These are phyloP conservation scores for Penicillium simplicissimum DNA, from an alignment of 495 filamentous ascomycete species.

Conservation along the genomic window DNA sequence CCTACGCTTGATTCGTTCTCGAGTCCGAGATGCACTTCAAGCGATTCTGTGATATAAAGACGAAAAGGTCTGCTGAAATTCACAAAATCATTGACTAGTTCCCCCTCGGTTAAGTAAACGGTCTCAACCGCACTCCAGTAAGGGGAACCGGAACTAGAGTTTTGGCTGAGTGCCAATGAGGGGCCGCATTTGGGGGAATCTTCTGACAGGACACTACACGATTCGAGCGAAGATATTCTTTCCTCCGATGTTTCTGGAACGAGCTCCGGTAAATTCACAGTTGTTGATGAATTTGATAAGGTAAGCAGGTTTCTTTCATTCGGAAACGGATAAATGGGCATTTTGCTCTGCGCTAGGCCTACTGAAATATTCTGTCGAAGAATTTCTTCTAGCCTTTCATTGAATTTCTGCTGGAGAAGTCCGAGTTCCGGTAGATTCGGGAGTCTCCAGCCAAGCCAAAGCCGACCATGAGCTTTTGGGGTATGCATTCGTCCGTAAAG, in stretches of 20 bases:
- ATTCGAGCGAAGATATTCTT: background rate
- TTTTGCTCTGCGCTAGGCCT: conserved; percentile 6
- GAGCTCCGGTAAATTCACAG: conserved; percentile 5
- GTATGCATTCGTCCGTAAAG: no score
- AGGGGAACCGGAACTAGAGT: background rate
- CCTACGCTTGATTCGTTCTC: background rate
- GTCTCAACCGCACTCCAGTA: background rate
- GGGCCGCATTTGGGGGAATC: background rate
- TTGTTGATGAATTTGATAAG: conserved; percentile 9
- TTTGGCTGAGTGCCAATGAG: background rate
- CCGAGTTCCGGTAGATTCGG: conserved; percentile 6
- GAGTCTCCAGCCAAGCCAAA: conserved; percentile 17
- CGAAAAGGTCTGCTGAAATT: conserved; percentile 1
- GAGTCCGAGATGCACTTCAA: conserved; percentile 8
- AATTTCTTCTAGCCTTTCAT: conserved; percentile 7
- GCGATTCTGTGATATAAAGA: background rate
- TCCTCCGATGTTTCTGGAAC: background rate
- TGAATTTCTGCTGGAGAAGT: conserved; percentile 15
- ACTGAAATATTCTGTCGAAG: background rate
- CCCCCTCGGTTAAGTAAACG: background rate
- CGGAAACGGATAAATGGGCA: conserved; percentile 12
- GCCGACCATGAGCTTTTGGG: no score
- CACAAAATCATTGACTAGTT: conserved; percentile 1
- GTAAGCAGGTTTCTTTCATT: conserved; percentile 20
- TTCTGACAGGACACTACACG: background rate